Percentiles rank a stretch among this genome's conserved stretches.
Conservation (phyloP, 1,284 basidiomycete species). For the Apiotrichum domesticum region DNA sequence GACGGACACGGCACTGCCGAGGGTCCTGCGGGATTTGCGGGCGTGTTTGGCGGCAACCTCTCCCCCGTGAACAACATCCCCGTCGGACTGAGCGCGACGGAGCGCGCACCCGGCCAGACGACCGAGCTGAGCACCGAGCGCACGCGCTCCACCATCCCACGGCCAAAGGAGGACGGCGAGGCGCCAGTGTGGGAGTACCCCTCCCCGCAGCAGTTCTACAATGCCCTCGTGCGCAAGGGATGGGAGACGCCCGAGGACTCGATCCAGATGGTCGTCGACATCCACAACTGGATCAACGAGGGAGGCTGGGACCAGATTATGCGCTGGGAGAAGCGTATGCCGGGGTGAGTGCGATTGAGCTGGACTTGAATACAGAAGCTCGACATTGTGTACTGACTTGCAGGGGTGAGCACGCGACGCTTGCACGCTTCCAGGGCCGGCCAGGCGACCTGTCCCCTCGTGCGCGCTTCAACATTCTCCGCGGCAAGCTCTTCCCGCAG, state of each 20-base stretch:
- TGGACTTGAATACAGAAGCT: too few species aligned
- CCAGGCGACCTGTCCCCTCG: constrained; percentile 77
- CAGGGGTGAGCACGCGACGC: constrained; percentile 53
- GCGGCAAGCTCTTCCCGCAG: constrained; percentile 80
- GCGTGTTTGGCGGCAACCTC: constrained; percentile 38
- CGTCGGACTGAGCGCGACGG: constrained; percentile 53
- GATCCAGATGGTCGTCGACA: constrained; percentile 94
- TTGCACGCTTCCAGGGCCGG: constrained; percentile 80
- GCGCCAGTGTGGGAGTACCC: constrained; percentile 84
- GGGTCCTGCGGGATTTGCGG: not conserved
- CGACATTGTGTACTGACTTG: not conserved
- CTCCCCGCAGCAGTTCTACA: constrained; percentile 97
- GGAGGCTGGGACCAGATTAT: constrained; percentile 92
- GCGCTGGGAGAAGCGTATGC: constrained; percentile 77
- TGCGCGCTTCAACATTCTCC: constrained; percentile 75
- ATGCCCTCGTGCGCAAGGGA: constrained; percentile 91
- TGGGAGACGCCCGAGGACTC: constrained; percentile 97
- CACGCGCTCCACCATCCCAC: constrained; percentile 77
- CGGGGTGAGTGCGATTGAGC: constrained; percentile 33
- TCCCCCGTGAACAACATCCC: constrained; percentile 93
- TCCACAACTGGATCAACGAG: constrained; percentile 98
- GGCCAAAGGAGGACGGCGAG: constrained; percentile 50
- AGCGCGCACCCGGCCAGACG: constrained; percentile 37
- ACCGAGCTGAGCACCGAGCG: constrained; percentile 67
- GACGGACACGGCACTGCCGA: constrained; percentile 23